These are phyloP conservation scores for Exophiala viscosa DNA, from an alignment of 2,329 filamentous ascomycete species.

Conservation along the genomic window DNA sequence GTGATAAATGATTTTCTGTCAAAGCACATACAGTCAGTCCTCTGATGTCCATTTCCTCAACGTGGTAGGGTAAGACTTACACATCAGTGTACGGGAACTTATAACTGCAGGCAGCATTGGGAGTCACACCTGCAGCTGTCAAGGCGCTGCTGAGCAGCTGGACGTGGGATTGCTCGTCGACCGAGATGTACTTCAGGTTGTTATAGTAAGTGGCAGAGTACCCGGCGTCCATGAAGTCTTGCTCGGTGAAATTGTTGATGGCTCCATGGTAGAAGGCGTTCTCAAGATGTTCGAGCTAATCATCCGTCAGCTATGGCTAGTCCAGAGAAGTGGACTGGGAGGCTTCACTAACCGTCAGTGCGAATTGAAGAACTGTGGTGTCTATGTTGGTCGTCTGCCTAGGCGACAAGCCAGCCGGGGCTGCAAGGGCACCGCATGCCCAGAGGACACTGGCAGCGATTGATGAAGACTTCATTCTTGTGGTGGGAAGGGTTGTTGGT, in stretches of 20 bases:
- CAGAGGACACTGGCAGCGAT: no score
- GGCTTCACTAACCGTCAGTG: conserved; percentile 46
- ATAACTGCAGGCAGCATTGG: conserved; percentile 67
- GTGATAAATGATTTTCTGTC: conserved; percentile 58
- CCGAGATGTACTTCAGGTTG: conserved; percentile 59
- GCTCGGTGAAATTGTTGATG: conserved; percentile 62
- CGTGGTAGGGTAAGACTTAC: not conserved
- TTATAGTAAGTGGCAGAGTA: conserved; percentile 52
- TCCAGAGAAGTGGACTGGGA: conserved; percentile 34
- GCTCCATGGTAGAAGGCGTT: conserved; percentile 67
- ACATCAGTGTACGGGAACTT: conserved; percentile 58
- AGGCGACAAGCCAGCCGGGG: not conserved
- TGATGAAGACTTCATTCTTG: no score
- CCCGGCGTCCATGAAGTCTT: conserved; percentile 62
- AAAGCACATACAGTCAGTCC: no score
- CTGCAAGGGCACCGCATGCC: not conserved
- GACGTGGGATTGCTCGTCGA: conserved; percentile 62
- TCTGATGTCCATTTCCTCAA: no score
- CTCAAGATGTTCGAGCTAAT: conserved; percentile 68
- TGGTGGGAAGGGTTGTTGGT: no score
- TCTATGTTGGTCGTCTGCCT: conserved; percentile 52
- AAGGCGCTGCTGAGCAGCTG: conserved; percentile 57
- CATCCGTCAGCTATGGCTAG: no score
- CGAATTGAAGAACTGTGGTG: conserved; percentile 55
- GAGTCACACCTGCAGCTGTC: conserved; percentile 58